Percentiles rank a stretch among this genome's conserved stretches.
These are phyloP conservation scores for Torulaspora pretoriensis DNA, from an alignment of 1,139 yeast genomes.

Conservation along the genomic window DNA sequence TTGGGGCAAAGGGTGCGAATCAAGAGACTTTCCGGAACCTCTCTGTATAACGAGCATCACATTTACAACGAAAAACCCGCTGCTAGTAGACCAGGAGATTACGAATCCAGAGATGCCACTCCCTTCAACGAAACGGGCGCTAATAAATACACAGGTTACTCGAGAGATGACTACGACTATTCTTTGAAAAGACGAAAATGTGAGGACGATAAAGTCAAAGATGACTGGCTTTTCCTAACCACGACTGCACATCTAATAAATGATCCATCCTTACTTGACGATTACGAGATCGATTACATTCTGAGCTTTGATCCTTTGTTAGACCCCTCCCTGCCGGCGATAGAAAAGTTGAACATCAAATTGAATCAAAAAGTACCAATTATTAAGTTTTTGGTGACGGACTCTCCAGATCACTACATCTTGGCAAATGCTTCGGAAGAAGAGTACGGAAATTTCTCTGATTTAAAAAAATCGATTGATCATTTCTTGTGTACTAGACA, in stretches of 20 bases:
- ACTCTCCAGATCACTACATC: constrained; percentile 42
- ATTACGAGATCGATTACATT: constrained; percentile 43
- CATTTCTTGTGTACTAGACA: constrained; percentile 28
- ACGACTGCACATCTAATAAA: constrained; percentile 41
- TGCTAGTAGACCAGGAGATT: constrained; percentile 9
- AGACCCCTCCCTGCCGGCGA: constrained; percentile 40
- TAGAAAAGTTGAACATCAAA: constrained; percentile 24
- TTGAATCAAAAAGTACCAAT: constrained; percentile 36
- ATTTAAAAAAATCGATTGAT: constrained; percentile 22
- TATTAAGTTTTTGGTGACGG: constrained; percentile 41
- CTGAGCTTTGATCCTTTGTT: constrained; percentile 57
- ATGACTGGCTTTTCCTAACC: constrained; percentile 40
- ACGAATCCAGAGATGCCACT: constrained; percentile 16
- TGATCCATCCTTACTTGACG: constrained; percentile 32
- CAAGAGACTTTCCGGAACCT: constrained; percentile 57
- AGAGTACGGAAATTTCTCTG: constrained; percentile 18
- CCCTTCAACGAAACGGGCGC: constrained; percentile 37
- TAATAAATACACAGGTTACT: constrained; percentile 37
- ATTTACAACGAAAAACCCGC: constrained; percentile 34
- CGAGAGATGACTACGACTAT: constrained; percentile 41
- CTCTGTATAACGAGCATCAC: constrained; percentile 39
- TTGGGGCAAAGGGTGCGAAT: constrained; percentile 58
- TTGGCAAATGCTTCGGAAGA: constrained; percentile 16
- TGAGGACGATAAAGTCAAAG: constrained; percentile 11
- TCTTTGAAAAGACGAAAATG: constrained; percentile 27